Evolutionary conservation across 495 filamentous ascomycete species (phyloP), one percentile per base, ranked within the genome.

Genomic region (Sordaria brevicollis): DNA sequence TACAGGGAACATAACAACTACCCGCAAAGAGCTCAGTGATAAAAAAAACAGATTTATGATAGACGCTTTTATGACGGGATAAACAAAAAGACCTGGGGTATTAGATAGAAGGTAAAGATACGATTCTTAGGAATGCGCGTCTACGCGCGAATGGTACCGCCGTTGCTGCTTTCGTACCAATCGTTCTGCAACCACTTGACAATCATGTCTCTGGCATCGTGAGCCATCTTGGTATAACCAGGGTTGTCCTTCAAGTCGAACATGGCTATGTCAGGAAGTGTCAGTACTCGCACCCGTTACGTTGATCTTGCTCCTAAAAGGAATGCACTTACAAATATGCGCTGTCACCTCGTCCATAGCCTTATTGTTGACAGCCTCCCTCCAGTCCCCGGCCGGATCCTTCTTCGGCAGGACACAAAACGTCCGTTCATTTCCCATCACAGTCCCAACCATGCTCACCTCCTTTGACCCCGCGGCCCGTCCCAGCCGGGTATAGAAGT

Each of bases 401-500:
- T 83, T 84, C 33, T 79, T 69, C 2, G 94, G 93, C 25, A 97
- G 76, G 34, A 88, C 88, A 76, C 93, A 94, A 75, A 99, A 98
- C 0, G 94, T 98, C 70, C 95, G 73, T 73, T 86, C 77, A 80
- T 75, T 85, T 8, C 86, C 87, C 49, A 88, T 69, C 66, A 89
- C 81, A 21, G 84, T 82, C 31, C 83, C 83, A 13, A 83, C 78
- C 74, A 81, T 79, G 38, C 80, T 82, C 21, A 81, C 77, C 71
- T 80, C 67, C 72, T 80, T 77, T 31, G 74, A 79, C 35, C 72
- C 71, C 19, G 86, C 91, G 33, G 81, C 87, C 74, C 86, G 85
- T 4, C 93, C 94, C 19, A 97, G 86, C 37, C 88, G 86, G 5
- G 94, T 97, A 75, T 94, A 96, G 25, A 96, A 84, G 74, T 96